These are phyloP conservation scores for Neopestalotiopsis sp. DNA, from an alignment of 2,329 filamentous ascomycete genomes.

Conservation along the genomic window DNA sequence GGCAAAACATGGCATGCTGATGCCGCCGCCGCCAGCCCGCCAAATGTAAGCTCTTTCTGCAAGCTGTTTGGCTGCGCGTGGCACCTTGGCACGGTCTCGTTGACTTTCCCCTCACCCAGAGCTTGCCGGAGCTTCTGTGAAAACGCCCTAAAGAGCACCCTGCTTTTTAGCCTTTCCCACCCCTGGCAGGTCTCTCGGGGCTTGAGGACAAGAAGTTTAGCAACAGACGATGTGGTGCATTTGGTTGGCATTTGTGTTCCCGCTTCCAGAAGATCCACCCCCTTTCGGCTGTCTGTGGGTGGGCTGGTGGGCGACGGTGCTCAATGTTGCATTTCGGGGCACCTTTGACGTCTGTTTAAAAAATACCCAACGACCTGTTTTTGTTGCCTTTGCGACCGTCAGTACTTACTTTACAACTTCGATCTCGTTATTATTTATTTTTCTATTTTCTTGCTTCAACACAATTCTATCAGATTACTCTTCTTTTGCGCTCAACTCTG, in stretches of 20 bases:
- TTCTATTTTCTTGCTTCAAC: slow-evolving; percentile 5
- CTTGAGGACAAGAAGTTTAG: not conserved
- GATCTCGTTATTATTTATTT: not conserved
- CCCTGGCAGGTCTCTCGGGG: not conserved
- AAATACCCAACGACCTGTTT: slow-evolving; percentile 2
- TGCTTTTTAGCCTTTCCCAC: slow-evolving; percentile 2
- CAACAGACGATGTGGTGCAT: not conserved
- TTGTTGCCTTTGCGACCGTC: not conserved
- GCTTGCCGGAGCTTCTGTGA: not conserved
- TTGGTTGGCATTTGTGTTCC: not conserved
- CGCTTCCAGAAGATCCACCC: not conserved
- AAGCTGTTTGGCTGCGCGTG: not conserved
- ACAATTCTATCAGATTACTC: not conserved
- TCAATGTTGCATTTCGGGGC: not conserved
- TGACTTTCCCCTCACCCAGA: not conserved
- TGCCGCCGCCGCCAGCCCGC: not conserved
- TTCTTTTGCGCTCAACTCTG: not conserved
- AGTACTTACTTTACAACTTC: not conserved
- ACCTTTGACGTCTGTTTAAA: not conserved
- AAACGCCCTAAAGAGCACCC: not conserved
- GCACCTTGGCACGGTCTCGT: no score
- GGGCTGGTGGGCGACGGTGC: not conserved
- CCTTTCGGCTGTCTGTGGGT: not conserved
- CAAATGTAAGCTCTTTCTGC: not conserved
- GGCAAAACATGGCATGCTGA: not conserved